Percentiles rank a stretch among this genome's conserved stretches.
Evolutionary conservation across 805 yeast genomes (phyloP).

Genomic region (Priceomyces fermenticarens): DNA sequence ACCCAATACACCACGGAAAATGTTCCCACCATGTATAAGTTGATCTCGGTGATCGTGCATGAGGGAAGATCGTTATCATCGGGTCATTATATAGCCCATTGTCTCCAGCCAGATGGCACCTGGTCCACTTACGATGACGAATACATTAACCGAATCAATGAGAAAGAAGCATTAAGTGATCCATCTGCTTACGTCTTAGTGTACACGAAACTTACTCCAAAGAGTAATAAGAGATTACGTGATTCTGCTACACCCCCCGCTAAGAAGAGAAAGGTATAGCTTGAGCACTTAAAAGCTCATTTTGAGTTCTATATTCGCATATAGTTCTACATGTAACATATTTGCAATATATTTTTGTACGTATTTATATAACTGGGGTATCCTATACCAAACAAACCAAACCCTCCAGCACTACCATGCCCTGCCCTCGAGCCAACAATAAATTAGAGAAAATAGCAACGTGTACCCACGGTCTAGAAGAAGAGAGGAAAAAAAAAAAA

Average conservation of each 20-base stretch:
- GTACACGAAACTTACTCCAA: conserved; percentile 74
- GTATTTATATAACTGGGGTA: too few species aligned
- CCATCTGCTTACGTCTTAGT: conserved; percentile 88
- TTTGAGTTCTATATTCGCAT: too few species aligned
- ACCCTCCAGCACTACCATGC: too few species aligned
- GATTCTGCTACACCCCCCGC: not conserved
- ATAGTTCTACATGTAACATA: too few species aligned
- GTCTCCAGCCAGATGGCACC: conserved; percentile 85
- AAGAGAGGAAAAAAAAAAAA: too few species aligned
- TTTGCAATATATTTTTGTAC: too few species aligned
- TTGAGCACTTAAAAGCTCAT: not conserved
- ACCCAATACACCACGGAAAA: conserved; percentile 45
- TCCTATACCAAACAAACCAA: too few species aligned
- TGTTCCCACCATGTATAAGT: conserved; percentile 55
- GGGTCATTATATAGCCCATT: conserved; percentile 91
- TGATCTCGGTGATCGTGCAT: conserved; percentile 84
- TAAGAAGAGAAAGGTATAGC: conserved; percentile 1
- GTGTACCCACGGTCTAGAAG: too few species aligned
- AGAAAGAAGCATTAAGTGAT: conserved; percentile 72
- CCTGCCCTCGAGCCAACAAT: too few species aligned
- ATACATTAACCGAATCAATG: conserved; percentile 68
- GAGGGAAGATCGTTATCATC: conserved; percentile 90
- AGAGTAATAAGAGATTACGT: conserved; percentile 11
- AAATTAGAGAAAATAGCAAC: too few species aligned
- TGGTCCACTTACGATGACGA: conserved; percentile 98